Base-by-base conservation (phyloP, 345 rosid genomes). In the Sonneratia alba region DNA sequence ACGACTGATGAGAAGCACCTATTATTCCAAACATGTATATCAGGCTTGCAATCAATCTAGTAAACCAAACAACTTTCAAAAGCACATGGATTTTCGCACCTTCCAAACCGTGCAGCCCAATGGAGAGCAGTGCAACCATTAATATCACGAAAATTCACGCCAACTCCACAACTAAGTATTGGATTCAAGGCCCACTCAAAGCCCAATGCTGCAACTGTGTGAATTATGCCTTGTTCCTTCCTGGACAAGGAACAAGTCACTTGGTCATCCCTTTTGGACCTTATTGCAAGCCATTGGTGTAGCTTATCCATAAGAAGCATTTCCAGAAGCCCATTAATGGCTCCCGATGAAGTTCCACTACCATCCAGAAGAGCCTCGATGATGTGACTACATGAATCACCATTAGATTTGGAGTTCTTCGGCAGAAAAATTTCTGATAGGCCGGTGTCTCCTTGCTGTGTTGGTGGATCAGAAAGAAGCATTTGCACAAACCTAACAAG, bases 71-170 rank as follows among this genome's bases (percentile, higher is more conserved):
- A 49, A 18, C 47, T 14, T 9, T 15, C 57, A 22, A 11, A 45
- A 24, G 36, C 47, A 40, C 56, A 59, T 36, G 32, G 36, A 38
- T 77, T 10, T 62, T 2, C 67, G 79, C 76, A 91, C 99, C 97
- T 95, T 79, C 97, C 99, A 78, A 89, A 92, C 34, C 80, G 83
- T 61, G 97, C 93, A 70, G 99, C 97, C 99, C 99, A 95, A 77
- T 95, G 99, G 80, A 95, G 97, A 73, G 97, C 97, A 59, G 97
- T 92, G 92, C 94, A 87, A 27, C 99, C 99, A 18, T 85, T 90
- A 66, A 87, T 84, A 78, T 95, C 97, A 67, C 99, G 92, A 78
- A 92, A 95, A 76, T 95, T 82, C 63, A 88, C 79, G 71, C 84
- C 62, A 78, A 92, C 86, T 71, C 96, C 94, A 77, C 70, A 79